A percentile compares a stretch with the other conserved stretches of the same genome.
phyloP scores from a whole-genome alignment of 495 filamentous ascomycete species.

The Penicillium chermesinum region DNA sequence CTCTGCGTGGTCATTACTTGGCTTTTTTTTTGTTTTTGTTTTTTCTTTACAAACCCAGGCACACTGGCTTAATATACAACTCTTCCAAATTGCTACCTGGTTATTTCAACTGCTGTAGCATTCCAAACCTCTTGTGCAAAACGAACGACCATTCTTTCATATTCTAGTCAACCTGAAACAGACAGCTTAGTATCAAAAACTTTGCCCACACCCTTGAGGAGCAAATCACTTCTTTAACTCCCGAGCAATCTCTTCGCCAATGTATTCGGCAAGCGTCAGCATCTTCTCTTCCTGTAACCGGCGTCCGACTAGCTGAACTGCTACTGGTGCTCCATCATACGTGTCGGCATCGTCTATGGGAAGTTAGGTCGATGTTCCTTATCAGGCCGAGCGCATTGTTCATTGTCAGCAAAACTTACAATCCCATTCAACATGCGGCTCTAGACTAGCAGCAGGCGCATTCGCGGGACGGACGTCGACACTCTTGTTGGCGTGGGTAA shows the following conservation, averaged over 20 bases:
- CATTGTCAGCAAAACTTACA: slow-evolving; percentile 42
- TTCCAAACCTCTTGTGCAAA: no score
- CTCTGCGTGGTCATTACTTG: background rate
- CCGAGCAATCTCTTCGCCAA: slow-evolving; percentile 21
- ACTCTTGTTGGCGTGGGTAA: slow-evolving; percentile 50
- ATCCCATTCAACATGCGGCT: slow-evolving; percentile 38
- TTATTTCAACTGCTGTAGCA: no score
- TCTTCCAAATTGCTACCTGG: no score
- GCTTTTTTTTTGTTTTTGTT: background rate
- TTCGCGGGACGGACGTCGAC: slow-evolving; percentile 42
- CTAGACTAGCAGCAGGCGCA: slow-evolving; percentile 36
- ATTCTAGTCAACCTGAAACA: background rate
- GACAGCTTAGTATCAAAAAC: no score
- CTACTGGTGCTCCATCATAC: slow-evolving; percentile 52
- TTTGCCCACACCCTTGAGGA: no score
- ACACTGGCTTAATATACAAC: no score
- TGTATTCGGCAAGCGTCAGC: slow-evolving; percentile 36
- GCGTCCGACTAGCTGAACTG: slow-evolving; percentile 47
- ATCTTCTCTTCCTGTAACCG: slow-evolving; percentile 52
- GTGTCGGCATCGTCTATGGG: slow-evolving; percentile 46
- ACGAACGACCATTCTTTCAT: no score
- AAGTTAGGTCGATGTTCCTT: slow-evolving; percentile 2
- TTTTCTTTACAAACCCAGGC: no score
- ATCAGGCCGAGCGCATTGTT: no score
- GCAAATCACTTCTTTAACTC: background rate